Percentiles rank a stretch among this genome's conserved stretches.
Evolutionary conservation across 2,329 filamentous ascomycete genomes (phyloP).

Genomic region (Hirsutella minnesotensis): DNA sequence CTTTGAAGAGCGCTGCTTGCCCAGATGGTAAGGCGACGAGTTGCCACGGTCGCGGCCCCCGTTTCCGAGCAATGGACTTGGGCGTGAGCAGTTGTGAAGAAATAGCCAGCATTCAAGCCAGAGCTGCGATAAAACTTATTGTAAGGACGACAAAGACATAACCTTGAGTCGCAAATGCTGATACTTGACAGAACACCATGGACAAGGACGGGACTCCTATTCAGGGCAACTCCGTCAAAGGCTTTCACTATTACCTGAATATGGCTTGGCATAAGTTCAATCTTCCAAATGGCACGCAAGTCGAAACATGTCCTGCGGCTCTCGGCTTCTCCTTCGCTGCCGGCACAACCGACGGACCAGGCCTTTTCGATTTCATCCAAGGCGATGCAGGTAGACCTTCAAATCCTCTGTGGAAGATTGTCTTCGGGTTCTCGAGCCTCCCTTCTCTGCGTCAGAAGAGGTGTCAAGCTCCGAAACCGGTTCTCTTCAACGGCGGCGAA

Average conservation of each 20-base stretch:
- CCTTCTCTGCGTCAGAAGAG: constrained; percentile 57
- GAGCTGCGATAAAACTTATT: constrained; percentile 35
- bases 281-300: constrained; percentile 59
- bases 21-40: constrained; percentile 52
- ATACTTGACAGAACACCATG: constrained; percentile 37
- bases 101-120: constrained; percentile 59
- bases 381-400: constrained; percentile 57
- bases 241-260: constrained; percentile 77
- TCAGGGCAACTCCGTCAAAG: constrained; percentile 52
- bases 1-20: constrained; percentile 75
- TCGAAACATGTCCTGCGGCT: constrained; percentile 71
- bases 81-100: constrained; percentile 66
- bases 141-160: constrained; percentile 11
- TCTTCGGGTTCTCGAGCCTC: constrained; percentile 58
- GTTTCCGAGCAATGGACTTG: constrained; percentile 54
- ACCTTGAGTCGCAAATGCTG: not conserved
- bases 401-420: constrained; percentile 56
- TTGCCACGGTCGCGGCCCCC: constrained; percentile 64
- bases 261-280: constrained; percentile 64
- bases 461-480: constrained; percentile 74
- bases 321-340: constrained; percentile 88
- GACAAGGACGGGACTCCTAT: constrained; percentile 35
- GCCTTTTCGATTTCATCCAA: constrained; percentile 87
- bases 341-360: constrained; percentile 84
- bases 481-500: constrained; percentile 80